Evolutionary conservation across 257 asterid genomes (phyloP).

Genomic region (Anisodus tanguticus): DNA sequence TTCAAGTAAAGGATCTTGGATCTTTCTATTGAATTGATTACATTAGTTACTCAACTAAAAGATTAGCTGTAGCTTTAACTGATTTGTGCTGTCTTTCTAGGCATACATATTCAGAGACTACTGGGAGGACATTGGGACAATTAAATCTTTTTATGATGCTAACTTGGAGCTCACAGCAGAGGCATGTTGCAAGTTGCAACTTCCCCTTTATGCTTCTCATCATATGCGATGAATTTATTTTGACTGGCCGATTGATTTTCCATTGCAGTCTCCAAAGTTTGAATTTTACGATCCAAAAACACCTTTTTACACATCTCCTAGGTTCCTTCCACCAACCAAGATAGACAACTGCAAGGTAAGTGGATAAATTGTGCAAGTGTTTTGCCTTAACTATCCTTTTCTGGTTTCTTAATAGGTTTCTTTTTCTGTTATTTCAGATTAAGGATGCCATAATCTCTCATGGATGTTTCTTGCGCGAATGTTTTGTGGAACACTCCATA

Average conservation of each 20-base stretch:
- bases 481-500: conserved; percentile 76
- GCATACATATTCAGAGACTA: conserved; percentile 89
- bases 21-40: neutral
- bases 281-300: conserved; percentile 92
- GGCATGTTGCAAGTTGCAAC: conserved; percentile 44
- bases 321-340: conserved; percentile 94
- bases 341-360: conserved; percentile 82
- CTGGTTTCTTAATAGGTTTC: neutral
- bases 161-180: conserved; percentile 83
- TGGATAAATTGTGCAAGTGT: neutral
- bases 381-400: neutral
- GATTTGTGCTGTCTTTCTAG: conserved; percentile 43
- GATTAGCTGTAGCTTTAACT: neutral
- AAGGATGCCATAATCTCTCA: conserved; percentile 94
- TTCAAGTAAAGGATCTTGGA: conserved; percentile 56
- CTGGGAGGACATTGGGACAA: conserved; percentile 96
- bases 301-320: conserved; percentile 93
- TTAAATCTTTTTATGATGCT: conserved; percentile 87
- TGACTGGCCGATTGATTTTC: neutral
- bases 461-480: conserved; percentile 92
- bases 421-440: conserved; percentile 52
- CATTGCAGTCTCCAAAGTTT: conserved; percentile 70
- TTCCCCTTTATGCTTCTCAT: conserved; percentile 12
- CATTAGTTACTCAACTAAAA: neutral
- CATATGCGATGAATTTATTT: neutral